Base-by-base conservation (phyloP, 768 basidiomycete species). In the Boletus speciosus region DNA sequence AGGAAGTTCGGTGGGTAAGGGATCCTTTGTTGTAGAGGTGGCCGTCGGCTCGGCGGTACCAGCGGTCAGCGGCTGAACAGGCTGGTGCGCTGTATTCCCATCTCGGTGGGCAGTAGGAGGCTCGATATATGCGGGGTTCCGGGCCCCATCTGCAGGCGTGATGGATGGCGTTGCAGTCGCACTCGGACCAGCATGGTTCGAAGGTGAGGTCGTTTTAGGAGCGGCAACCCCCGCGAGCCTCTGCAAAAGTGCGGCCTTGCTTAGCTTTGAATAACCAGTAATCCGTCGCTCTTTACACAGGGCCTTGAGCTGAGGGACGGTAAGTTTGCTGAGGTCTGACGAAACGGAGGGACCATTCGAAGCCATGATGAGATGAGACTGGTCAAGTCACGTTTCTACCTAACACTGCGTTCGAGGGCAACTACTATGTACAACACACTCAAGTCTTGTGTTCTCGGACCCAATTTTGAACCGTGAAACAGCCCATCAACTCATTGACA, bases 201-300 rank as follows among this genome's bases (percentile, higher is more conserved):
- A 35, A 14, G 40, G 29, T 14, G 41, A n/a, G 39, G 38, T 46
- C 15, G 57, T 32, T 6, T 40, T 15, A 6, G 49, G 6, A 35
- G 46, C 29, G 10, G 35, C 45, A 14, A 42, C 54, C 6, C 51
- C 54, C 2, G 39, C 47, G 29, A 82, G 65, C 63, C 78, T 85
- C 55, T 75, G 73, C 29, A 90, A 67, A 36, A 90, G 74, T 1
- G 73, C 78, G 48, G 73, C 69, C 66, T 89, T 89, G 38, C 69
- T 65, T 19, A 88, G 78, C 64, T 85, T 90, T 10, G 86, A 86
- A 64, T 87, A 90, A 0, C 84, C 85, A 40, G 73, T 63, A 25
- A 90, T 71, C 21, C 76, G 72, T 51, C 70, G 76, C 47, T 84
- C 85, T 64, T 86, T 90, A 69, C 86, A 90, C 14, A 89, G 54